Evolutionary conservation across 495 filamentous ascomycete genomes (phyloP), one percentile per base, ranked within the genome.

Genomic region (Penicillium chermesinum): DNA sequence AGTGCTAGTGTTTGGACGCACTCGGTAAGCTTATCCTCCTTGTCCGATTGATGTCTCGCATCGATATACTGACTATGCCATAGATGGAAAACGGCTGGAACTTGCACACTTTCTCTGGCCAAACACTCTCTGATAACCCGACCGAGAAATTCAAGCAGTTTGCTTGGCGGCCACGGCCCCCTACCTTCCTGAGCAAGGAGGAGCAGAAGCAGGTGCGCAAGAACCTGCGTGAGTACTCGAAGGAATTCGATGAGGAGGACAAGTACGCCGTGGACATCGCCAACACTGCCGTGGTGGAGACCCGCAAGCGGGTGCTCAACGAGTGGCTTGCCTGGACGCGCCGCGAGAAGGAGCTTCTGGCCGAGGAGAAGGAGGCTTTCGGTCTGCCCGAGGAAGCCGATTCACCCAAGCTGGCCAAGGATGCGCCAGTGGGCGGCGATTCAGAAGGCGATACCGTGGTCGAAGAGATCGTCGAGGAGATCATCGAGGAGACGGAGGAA

Each of bases 61-160:
- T 30, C 15, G 10, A 16, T 33, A 34, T 45, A 55, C 74, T 79
- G 72, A 80, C 37, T 40, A 18, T 35, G 19, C 4, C 9, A 22
- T 55, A 97, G 89, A 95, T 95, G 88, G 94, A 97, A 75, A 97
- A 96, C 65, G 93, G 93, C 57, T 98, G 95, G 75, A 91, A 96
- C 67, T 65, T 98, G 41, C 96, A 95, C 81, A 90, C 95, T 71
- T 97, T 97, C 81, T 84, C 83, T 66, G 94, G 93, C 44, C 81
- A 82, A 53, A 83, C 86, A 40, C 82, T 98, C 16, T 86, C 91
- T 52, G 94, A 97, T 68, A 88, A 96, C 67, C 85, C 80, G 42
- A 82, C 95, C 53, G 94, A 98, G 43, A 91, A 91, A 63, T 96
- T 98, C 83, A 96, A 96, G 79, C 93, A 98, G 72, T 86, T 88